Base-by-base conservation (phyloP, 768 basidiomycete genomes). In the Boletus fagicola region DNA sequence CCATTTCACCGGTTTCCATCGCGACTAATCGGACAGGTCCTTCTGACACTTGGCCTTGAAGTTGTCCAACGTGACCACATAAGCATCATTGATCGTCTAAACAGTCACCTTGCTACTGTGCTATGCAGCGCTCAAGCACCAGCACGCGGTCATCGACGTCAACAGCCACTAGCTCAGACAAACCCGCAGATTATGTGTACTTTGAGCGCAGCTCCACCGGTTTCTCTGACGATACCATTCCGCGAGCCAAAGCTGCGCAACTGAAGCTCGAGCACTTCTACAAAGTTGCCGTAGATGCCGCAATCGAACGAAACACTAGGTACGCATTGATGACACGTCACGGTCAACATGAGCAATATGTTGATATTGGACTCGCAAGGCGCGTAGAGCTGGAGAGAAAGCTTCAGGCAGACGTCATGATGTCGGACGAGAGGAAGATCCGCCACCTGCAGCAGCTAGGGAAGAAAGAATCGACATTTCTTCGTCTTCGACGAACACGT, bases 221-320 rank as follows among this genome's bases (percentile, higher is more conserved):
- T 38, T 92, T 96, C 72, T 89, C 90, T 7, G 87, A 92, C 53
- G 85, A 89, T 58, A 87, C 91, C 16, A 72, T 87, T 61, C 87
- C 92, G 44, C 87, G 88, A 62, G 91, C 92, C 15, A 95, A 94
- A 72, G 84, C 83, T 40, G 95, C 95, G 3, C 94, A 97, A 72
- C 78, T 98, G 75, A 97, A 96, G 74, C 81, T 98, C 51, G 97
- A 98, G 75, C 88, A 95, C 70, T 97, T 87, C 70, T 99, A 98
- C 76, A 97, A 98, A 73, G 87, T 97, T 40, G 92, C 92, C 1
- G 97, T 99, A 42, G 94, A 98, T 71, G 83, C 90, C 45, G 96
- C 96, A 13, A 92, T 99, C 46, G 94, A 95, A 68, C 80, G 97
- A 51, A 98, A 98, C 70, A 83, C 86, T 52, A 84, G 96, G 94